Percentiles rank a stretch among this genome's conserved stretches.
Evolutionary conservation across 345 rosid genomes (phyloP).

Genomic region (Eucalyptus guilfoylei): DNA sequence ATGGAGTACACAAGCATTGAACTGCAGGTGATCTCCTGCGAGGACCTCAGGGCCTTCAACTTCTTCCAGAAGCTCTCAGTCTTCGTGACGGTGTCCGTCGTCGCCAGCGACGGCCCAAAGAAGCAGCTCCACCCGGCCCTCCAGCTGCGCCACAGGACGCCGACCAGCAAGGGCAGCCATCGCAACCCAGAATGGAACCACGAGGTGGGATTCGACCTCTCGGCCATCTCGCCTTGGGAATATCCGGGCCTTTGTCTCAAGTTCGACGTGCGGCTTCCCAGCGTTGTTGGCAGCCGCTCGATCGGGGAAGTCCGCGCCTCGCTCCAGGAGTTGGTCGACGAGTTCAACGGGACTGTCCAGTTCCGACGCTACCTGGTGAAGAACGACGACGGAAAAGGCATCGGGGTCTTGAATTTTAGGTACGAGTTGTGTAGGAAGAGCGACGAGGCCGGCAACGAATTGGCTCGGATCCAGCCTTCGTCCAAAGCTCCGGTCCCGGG

Average conservation of each 20-base stretch:
- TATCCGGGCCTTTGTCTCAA: conserved; percentile 1
- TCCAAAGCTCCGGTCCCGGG: background rate
- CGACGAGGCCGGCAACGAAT: background rate
- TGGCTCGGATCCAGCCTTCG: background rate
- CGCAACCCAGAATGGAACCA: conserved; percentile 40
- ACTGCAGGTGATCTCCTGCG: no score
- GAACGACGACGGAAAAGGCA: conserved; percentile 13
- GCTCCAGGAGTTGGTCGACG: conserved; percentile 18
- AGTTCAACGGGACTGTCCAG: conserved; percentile 16
- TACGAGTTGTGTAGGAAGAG: conserved; percentile 7
- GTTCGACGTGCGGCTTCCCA: conserved; percentile 9
- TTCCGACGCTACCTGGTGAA: conserved; percentile 17
- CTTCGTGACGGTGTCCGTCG: conserved; percentile 15
- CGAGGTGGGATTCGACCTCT: conserved; percentile 16
- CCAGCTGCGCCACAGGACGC: conserved; percentile 17
- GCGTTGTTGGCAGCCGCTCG: conserved; percentile 3
- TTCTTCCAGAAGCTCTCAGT: no score
- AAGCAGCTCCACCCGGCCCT: background rate
- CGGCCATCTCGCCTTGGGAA: background rate
- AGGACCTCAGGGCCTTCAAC: no score
- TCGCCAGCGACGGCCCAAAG: background rate
- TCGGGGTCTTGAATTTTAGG: conserved; percentile 25
- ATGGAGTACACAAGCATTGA: no score
- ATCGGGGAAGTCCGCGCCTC: conserved; percentile 25
- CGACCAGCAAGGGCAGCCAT: conserved; percentile 7